Conservation (phyloP, 345 rosid genomes). For the Corchorus olitorius region DNA sequence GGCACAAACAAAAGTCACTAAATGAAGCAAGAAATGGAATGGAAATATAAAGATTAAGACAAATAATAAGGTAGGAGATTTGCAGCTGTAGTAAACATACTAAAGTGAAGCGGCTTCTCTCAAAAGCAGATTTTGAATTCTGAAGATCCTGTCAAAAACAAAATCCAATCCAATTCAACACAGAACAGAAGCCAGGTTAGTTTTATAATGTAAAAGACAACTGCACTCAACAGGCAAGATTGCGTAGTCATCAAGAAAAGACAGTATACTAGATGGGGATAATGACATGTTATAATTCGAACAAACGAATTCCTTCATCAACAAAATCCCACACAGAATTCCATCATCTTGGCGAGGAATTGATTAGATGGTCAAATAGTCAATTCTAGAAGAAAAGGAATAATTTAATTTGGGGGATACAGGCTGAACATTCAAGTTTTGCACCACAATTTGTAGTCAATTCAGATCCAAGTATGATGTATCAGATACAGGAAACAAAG, state of each 20-base stretch:
- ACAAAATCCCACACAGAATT: not conserved
- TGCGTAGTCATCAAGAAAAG: not conserved
- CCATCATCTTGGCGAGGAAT: not conserved
- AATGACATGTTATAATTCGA: not conserved
- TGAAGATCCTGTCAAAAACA: conserved; percentile 60
- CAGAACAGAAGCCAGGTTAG: not conserved
- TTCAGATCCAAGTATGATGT: not conserved
- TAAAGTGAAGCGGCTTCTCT: conserved; percentile 85
- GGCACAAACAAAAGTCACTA: conserved; percentile 37
- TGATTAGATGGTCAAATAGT: not conserved
- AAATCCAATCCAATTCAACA: conserved; percentile 1
- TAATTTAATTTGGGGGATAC: not conserved
- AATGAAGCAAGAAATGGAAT: conserved; percentile 24
- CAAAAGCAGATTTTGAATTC: conserved; percentile 87
- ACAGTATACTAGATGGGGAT: not conserved
- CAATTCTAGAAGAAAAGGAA: not conserved
- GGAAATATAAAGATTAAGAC: conserved; percentile 2
- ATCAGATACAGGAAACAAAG: not conserved
- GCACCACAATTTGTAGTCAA: not conserved
- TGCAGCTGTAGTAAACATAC: conserved; percentile 45
- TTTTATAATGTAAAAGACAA: not conserved
- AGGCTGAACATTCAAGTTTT: not conserved
- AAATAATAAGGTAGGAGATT: conserved; percentile 16
- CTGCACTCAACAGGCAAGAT: not conserved
- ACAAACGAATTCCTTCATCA: not conserved